A percentile compares a stretch with the other conserved stretches of the same genome.
Evolutionary conservation across 148 eudicot species (phyloP).

Genomic region (Heliamphora exappendiculata): DNA sequence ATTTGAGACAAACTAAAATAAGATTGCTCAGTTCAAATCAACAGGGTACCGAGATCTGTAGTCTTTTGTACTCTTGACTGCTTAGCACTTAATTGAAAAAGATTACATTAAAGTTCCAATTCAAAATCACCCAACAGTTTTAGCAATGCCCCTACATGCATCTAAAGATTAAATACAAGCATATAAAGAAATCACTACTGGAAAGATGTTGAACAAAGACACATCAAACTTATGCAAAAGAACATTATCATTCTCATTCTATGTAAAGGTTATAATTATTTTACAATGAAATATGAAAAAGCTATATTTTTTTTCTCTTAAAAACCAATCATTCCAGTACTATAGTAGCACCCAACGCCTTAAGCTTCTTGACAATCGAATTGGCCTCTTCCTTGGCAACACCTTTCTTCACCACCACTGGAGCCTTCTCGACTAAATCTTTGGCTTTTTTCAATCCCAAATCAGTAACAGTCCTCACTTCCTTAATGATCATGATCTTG

Average conservation of each 20-base stretch:
- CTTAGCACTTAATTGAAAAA: neutral
- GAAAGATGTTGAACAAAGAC: neutral
- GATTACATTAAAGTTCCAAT: neutral
- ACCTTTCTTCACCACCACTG: constrained; percentile 62
- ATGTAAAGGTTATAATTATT: constrained; percentile 2
- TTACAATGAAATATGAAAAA: neutral
- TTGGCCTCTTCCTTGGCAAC: constrained; percentile 66
- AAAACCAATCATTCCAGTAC: constrained; percentile 52
- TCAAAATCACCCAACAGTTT: neutral
- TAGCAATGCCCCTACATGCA: neutral
- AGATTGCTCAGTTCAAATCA: neutral
- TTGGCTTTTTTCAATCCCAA: constrained; percentile 58
- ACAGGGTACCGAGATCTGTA: neutral
- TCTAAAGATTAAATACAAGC: neutral
- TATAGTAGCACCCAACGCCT: constrained; percentile 73
- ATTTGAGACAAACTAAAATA: neutral
- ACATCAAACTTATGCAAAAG: neutral
- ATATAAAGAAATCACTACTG: neutral
- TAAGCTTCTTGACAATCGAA: constrained; percentile 56
- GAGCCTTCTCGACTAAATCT: constrained; percentile 76
- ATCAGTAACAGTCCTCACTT: constrained; percentile 17
- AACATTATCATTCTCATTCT: neutral
- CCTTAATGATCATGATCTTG: constrained; percentile 20
- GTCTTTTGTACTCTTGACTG: neutral
- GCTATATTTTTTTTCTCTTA: neutral